Percentiles rank a stretch among this genome's conserved stretches.
Evolutionary conservation across 257 asterid genomes (phyloP).

Genomic region (Fraxinus cuspidata): DNA sequence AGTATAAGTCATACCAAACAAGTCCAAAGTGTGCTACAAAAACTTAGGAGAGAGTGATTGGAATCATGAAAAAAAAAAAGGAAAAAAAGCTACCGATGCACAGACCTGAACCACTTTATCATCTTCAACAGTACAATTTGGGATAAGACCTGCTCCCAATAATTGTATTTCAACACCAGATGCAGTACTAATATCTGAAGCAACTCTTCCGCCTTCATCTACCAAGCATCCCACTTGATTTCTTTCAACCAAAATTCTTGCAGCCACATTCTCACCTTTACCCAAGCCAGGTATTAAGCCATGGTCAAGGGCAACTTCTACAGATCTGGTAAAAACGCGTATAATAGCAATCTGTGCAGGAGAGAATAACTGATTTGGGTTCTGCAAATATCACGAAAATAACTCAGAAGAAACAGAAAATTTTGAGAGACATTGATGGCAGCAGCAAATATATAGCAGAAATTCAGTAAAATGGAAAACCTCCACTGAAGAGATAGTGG

Average conservation of each 20-base stretch:
- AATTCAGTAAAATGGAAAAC: conserved; percentile 32
- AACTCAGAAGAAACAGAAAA: conserved; percentile 17
- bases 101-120: conserved; percentile 57
- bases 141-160: conserved; percentile 30
- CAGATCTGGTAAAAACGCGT: conserved; percentile 49
- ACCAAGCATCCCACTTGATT: conserved; percentile 43
- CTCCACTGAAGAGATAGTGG: conserved; percentile 53
- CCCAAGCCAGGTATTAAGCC: conserved; percentile 29
- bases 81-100: conserved; percentile 18
- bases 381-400: conserved; percentile 39
- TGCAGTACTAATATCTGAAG: conserved; percentile 44
- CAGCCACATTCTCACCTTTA: conserved; percentile 33
- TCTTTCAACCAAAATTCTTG: conserved; percentile 47
- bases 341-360: conserved; percentile 57
- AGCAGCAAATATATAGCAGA: conserved; percentile 18
- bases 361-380: conserved; percentile 38
- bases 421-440: conserved; percentile 8
- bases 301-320: conserved; percentile 42
- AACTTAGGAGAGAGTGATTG: conserved; percentile 16
- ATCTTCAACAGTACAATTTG: conserved; percentile 32
- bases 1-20: no score
- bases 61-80: conserved; percentile 10
- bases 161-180: conserved; percentile 47
- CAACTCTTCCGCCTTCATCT: conserved; percentile 43
- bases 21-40: background rate